A percentile compares a stretch with the other conserved stretches of the same genome.
phyloP scores from a whole-genome alignment of 805 yeast genomes.

The Lachancea dasiensis region DNA sequence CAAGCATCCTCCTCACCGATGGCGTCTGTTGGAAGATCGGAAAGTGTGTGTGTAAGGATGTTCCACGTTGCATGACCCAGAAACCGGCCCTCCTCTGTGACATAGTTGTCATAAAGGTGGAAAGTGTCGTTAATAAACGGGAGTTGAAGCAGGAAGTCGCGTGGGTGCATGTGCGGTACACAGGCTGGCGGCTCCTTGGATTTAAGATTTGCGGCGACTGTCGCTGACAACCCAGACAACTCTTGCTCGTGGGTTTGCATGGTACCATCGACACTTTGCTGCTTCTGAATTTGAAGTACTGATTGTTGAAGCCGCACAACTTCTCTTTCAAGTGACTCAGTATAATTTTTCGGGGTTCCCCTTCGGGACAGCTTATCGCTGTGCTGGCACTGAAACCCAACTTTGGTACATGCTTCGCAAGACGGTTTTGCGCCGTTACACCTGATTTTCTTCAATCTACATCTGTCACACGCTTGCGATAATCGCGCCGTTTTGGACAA shows the following conservation, averaged over 20 bases:
- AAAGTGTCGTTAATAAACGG: slow-evolving; percentile 28
- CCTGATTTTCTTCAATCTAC: slow-evolving; percentile 68
- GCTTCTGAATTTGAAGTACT: slow-evolving; percentile 3
- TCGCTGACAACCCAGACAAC: no score
- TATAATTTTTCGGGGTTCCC: slow-evolving; percentile 77
- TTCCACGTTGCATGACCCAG: slow-evolving; percentile 28
- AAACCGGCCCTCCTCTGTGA: slow-evolving; percentile 12
- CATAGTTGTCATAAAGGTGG: slow-evolving; percentile 20
- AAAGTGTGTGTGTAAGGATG: slow-evolving; percentile 1
- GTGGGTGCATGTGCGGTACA: not conserved
- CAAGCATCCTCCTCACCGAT: slow-evolving; percentile 11
- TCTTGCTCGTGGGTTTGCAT: not conserved
- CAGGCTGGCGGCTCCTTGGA: not conserved
- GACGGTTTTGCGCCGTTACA: slow-evolving; percentile 67
- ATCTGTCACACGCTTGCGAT: slow-evolving; percentile 78
- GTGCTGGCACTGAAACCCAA: slow-evolving; percentile 63
- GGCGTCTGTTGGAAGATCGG: slow-evolving; percentile 3
- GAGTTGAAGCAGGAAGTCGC: slow-evolving; percentile 9
- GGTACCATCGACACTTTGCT: slow-evolving; percentile 3
- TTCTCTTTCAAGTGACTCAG: slow-evolving; percentile 64
- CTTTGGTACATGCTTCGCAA: slow-evolving; percentile 60
- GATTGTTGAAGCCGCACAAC: slow-evolving; percentile 51
- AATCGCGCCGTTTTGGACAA: slow-evolving; percentile 38
- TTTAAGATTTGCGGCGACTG: not conserved
- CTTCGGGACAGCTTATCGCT: slow-evolving; percentile 69